These are phyloP conservation scores for Populus deltoides DNA, from an alignment of 345 rosid genomes.

Conservation along the genomic window DNA sequence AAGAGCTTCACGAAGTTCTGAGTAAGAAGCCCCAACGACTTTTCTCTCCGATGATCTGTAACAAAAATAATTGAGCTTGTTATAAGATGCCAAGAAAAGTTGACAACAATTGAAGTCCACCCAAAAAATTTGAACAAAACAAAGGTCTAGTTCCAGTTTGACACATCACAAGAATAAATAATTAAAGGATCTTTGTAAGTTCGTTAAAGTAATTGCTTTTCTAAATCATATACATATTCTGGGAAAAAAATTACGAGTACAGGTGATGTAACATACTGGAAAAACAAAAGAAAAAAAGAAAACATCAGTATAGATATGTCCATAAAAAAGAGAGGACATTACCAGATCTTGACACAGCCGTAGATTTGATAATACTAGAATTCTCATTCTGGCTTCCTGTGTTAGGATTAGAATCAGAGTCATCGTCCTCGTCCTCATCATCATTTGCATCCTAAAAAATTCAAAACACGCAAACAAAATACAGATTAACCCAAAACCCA, in stretches of 20 bases:
- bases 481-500: not conserved
- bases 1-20: slow-evolving; percentile 36
- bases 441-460: slow-evolving; percentile 48
- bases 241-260: not conserved
- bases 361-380: slow-evolving; percentile 48
- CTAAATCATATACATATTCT: not conserved
- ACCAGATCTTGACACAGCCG: slow-evolving; percentile 47
- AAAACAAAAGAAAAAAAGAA: not conserved
- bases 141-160: not conserved
- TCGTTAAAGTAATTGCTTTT: not conserved
- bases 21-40: slow-evolving; percentile 32
- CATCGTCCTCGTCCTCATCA: slow-evolving; percentile 47
- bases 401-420: slow-evolving; percentile 47
- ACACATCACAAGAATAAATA: not conserved
- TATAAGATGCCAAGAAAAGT: not conserved
- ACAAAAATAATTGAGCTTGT: not conserved
- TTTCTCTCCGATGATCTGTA: slow-evolving; percentile 33
- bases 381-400: slow-evolving; percentile 61
- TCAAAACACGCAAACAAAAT: not conserved
- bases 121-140: not conserved
- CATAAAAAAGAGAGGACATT: not conserved
- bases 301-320: not conserved
- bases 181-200: not conserved
- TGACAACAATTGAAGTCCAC: not conserved
- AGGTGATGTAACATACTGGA: not conserved